phyloP scores from a whole-genome alignment of 2,329 filamentous ascomycete species.

The Pseudogymnoascus pannorum region DNA sequence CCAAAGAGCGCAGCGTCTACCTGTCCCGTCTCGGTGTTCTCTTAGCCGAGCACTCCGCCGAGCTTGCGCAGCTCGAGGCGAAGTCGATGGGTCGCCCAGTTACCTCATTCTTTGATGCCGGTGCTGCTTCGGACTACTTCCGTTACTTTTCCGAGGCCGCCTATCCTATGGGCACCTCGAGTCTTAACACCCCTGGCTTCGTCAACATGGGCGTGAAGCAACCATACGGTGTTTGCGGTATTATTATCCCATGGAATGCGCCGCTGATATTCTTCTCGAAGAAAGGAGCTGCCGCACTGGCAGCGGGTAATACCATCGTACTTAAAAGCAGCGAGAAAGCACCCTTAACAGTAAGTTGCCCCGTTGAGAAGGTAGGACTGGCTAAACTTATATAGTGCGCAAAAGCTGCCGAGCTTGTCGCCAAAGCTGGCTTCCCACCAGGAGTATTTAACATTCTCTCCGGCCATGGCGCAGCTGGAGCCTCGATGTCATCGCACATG shows the following conservation, averaged over 20 bases:
- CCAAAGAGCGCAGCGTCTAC: conserved; percentile 36
- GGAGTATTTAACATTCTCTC: conserved; percentile 48
- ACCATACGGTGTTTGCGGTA: conserved; percentile 38
- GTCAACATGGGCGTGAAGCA: conserved; percentile 6
- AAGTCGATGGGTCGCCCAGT: conserved; percentile 36
- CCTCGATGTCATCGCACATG: conserved; percentile 42
- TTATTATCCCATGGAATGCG: conserved; percentile 50
- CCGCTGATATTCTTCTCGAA: conserved; percentile 43
- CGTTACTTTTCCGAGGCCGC: not conserved
- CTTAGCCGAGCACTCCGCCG: conserved; percentile 32
- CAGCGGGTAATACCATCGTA: conserved; percentile 50
- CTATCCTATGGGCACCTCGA: not conserved
- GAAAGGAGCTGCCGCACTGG: conserved; percentile 50
- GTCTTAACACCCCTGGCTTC: not conserved
- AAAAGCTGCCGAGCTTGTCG: not conserved
- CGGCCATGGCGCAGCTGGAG: conserved; percentile 45
- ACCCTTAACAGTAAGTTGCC: conserved; percentile 37
- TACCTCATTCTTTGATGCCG: conserved; percentile 11
- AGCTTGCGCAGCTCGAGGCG: conserved; percentile 42
- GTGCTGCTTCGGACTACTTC: not conserved
- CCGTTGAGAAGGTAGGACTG: conserved; percentile 44
- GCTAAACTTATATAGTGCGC: conserved; percentile 29
- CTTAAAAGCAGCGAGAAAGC: conserved; percentile 42
- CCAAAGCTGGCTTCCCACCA: conserved; percentile 34
- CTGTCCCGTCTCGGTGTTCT: conserved; percentile 25